Conservation (phyloP, 2,329 filamentous ascomycete genomes). For the Phoma sp. region DNA sequence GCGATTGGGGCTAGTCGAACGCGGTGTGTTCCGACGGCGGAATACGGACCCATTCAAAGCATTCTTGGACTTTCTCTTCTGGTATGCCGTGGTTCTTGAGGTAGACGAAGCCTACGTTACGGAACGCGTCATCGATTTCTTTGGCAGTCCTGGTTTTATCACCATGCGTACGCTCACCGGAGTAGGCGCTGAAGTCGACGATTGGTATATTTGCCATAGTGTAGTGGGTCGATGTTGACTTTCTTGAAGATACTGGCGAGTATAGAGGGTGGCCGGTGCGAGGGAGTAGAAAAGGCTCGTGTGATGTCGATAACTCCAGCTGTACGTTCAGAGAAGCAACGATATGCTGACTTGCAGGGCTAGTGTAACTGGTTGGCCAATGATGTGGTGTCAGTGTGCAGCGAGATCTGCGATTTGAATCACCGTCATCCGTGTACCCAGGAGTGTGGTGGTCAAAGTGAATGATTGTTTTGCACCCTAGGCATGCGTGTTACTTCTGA, state of each 20-base stretch:
- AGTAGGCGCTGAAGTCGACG: constrained; percentile 38
- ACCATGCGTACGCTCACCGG: constrained; percentile 27
- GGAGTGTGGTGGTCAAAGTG: not conserved
- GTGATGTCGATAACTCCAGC: not conserved
- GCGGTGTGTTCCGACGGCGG: too few species aligned
- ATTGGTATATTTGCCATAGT: constrained; percentile 32
- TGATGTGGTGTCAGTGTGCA: not conserved
- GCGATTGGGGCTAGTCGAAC: too few species aligned
- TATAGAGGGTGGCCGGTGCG: too few species aligned
- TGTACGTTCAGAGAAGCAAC: not conserved
- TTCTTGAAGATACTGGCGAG: too few species aligned
- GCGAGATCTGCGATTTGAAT: too few species aligned
- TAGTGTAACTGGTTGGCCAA: not conserved
- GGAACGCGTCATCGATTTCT: constrained; percentile 49
- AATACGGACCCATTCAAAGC: constrained; percentile 36
- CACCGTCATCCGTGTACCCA: too few species aligned
- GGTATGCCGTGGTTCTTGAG: constrained; percentile 50
- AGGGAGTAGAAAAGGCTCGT: not conserved
- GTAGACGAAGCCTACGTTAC: constrained; percentile 52
- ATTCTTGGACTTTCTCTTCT: constrained; percentile 36
- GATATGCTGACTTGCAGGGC: not conserved
- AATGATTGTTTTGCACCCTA: not conserved
- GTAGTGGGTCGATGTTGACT: not conserved
- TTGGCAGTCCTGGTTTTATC: constrained; percentile 32
- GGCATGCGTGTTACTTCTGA: not conserved